These are phyloP conservation scores for Seiridium cupressi DNA, from an alignment of 2,329 filamentous ascomycete species.

Conservation along the genomic window DNA sequence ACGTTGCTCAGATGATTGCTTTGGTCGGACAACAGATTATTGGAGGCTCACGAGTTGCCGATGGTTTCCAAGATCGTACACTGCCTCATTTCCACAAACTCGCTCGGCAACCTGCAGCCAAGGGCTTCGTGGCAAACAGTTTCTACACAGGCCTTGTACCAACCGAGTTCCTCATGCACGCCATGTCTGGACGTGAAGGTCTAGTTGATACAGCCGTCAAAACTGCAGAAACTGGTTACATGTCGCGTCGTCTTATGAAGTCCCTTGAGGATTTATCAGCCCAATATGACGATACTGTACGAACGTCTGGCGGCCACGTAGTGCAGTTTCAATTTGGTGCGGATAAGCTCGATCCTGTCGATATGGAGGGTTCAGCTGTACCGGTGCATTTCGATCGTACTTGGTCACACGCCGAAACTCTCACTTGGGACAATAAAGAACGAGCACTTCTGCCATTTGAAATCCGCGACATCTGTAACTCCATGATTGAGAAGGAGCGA, in stretches of 20 bases:
- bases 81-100: constrained; percentile 95
- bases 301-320: constrained; percentile 83
- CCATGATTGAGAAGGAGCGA: constrained; percentile 67
- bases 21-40: constrained; percentile 98
- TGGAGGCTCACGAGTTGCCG: constrained; percentile 83
- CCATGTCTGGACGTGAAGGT: constrained; percentile 97
- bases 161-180: constrained; percentile 96
- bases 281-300: constrained; percentile 90
- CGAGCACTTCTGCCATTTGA: constrained; percentile 70
- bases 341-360: constrained; percentile 90
- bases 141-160: constrained; percentile 92
- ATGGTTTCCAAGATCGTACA: constrained; percentile 95
- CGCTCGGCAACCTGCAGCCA: constrained; percentile 85
- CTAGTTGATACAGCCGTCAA: constrained; percentile 98
- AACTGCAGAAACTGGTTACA: constrained; percentile 97
- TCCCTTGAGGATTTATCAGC: constrained; percentile 92
- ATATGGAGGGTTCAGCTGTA: constrained; percentile 93
- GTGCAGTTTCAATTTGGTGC: constrained; percentile 98
- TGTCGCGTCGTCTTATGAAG: constrained; percentile 98
- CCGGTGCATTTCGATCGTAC: constrained; percentile 92
- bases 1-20: constrained; percentile 98
- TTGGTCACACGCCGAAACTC: constrained; percentile 74
- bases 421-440: constrained; percentile 79
- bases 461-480: constrained; percentile 66
- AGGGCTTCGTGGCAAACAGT: constrained; percentile 95